Base-by-base conservation (phyloP, 495 filamentous ascomycete genomes). In the Parathielavia hyrcaniae region DNA sequence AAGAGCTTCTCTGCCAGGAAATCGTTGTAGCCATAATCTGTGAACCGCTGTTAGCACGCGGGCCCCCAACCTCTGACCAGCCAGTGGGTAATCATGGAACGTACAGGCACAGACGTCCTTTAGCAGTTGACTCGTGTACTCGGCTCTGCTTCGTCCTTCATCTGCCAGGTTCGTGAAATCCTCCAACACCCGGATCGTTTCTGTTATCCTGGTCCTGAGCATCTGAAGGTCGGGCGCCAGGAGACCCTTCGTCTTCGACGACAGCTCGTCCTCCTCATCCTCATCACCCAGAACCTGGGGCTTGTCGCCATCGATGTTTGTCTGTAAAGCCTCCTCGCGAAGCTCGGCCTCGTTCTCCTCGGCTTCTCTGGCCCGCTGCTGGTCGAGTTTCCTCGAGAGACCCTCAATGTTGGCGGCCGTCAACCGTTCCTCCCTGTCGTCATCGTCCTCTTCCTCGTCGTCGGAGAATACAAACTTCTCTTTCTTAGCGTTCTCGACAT, bases 401-500 rank as follows among this genome's bases (percentile, higher is more conserved):
- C 93, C 93, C 63, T 84, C 92, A 55, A 98, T 98, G 54, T 98
- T 98, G 46, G 93, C 95, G 0, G 93, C 95, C 4, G 90, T 98
- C 55, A 98, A 77, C 67, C 83, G 87, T 74, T 97, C 90, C 70
- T 96, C 91, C 3, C 85, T 86, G 63, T 95, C 91, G 1, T 86
- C 88, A 61, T 91, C 89, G 61, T 91, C 89, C 64, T 96, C 83
- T 58, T 92, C 90, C 68, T 96, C 91, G 65, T 98, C 93, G 55
- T 97, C 92, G 0, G 93, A 97, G 76, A 96, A 98, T 74, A 93
- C 86, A 39, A 84, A 81, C 66, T 73, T 73, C 52, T 69, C 64
- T 60, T 78, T 78, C 52, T 87, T 85, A 19, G 81, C 80, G 41
- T 83, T 78, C 52, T 87, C 85, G 20, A 81, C 80, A 43, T 83